A percentile compares a stretch with the other conserved stretches of the same genome.
These are phyloP conservation scores for Hydnum rufescens DNA, from an alignment of 768 basidiomycete species.

Conservation along the genomic window DNA sequence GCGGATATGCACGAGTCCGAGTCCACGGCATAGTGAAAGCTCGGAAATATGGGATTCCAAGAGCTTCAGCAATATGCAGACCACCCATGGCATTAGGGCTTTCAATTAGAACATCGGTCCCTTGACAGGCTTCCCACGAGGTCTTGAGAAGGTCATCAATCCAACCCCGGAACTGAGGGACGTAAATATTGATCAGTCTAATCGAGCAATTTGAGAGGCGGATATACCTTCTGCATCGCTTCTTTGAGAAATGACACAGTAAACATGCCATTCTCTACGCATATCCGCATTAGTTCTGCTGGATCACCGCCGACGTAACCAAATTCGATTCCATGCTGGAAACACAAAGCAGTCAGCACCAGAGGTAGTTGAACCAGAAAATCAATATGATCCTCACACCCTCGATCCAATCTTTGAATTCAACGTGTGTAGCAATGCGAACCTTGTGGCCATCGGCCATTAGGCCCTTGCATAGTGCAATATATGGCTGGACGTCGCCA, in stretches of 20 bases:
- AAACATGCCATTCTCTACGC: slow-evolving; percentile 95
- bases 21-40: slow-evolving; percentile 99
- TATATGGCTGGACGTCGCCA: slow-evolving; percentile 97
- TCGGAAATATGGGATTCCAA: slow-evolving; percentile 82
- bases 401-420: slow-evolving; percentile 91
- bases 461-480: slow-evolving; percentile 80
- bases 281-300: slow-evolving; percentile 92
- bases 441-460: slow-evolving; percentile 77
- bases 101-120: slow-evolving; percentile 82
- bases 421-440: slow-evolving; percentile 86
- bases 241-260: slow-evolving; percentile 91
- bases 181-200: slow-evolving; percentile 5
- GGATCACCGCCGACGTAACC: slow-evolving; percentile 91
- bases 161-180: slow-evolving; percentile 80
- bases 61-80: slow-evolving; percentile 88
- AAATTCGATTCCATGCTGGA: slow-evolving; percentile 87
- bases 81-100: slow-evolving; percentile 96
- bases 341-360: slow-evolving; percentile 2
- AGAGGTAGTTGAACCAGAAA: neutral
- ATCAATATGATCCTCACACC: slow-evolving; percentile 43
- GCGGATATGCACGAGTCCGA: slow-evolving; percentile 88
- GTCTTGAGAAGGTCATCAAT: slow-evolving; percentile 87
- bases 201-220: neutral
- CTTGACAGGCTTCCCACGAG: slow-evolving; percentile 92
- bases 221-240: slow-evolving; percentile 57